Conservation (phyloP, 345 rosid genomes). For the Rhizophora mangle region DNA sequence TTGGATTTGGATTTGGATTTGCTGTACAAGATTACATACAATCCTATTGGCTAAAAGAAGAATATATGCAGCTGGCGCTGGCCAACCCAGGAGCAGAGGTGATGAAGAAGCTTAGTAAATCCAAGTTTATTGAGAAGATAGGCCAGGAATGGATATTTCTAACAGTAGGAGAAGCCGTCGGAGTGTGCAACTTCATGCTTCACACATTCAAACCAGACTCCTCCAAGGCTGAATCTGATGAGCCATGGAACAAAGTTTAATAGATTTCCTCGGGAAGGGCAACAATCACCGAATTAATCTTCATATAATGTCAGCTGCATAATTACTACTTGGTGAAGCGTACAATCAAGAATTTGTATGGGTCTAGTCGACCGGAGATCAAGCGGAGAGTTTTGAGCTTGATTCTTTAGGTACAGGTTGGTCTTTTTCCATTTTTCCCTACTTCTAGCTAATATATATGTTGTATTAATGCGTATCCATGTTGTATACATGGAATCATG, state of each 20-base stretch:
- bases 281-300: neutral
- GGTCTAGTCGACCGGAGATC: slow-evolving; percentile 9
- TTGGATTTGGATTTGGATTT: no score
- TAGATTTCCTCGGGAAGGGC: neutral
- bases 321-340: no score
- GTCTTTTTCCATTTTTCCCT: neutral
- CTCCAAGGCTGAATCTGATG: slow-evolving; percentile 26
- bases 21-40: neutral
- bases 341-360: neutral
- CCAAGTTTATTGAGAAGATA: slow-evolving; percentile 55
- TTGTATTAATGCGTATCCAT: slow-evolving; percentile 4
- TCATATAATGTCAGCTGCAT: no score
- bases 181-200: slow-evolving; percentile 77
- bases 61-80: slow-evolving; percentile 48
- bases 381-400: neutral
- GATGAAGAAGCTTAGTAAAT: slow-evolving; percentile 78
- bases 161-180: slow-evolving; percentile 87
- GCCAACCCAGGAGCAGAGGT: slow-evolving; percentile 93
- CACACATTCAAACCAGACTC: slow-evolving; percentile 43
- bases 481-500: slow-evolving; percentile 5
- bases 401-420: slow-evolving; percentile 13
- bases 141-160: slow-evolving; percentile 80
- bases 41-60: neutral
- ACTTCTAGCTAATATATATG: neutral
- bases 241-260: slow-evolving; percentile 40